phyloP scores from a whole-genome alignment of 2,329 filamentous ascomycete genomes.

The Penicillium concentricum region DNA sequence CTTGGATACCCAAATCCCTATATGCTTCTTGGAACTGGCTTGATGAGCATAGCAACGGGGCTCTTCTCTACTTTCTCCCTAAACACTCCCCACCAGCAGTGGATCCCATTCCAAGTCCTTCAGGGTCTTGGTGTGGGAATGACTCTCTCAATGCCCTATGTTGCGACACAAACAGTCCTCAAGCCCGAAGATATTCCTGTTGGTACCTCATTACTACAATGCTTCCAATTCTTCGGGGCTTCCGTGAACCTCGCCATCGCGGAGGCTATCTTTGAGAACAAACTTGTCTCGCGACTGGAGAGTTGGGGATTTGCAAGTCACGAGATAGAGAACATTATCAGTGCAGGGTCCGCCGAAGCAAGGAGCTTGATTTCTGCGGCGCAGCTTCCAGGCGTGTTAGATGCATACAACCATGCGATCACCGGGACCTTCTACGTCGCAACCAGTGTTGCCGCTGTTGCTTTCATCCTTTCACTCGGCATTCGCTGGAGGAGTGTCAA shows the following conservation, averaged over 20 bases:
- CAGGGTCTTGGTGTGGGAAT: constrained; percentile 12
- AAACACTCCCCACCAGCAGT: neutral
- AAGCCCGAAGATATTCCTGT: neutral
- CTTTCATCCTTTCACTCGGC: neutral
- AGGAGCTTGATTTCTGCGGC: neutral
- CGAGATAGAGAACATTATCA: neutral
- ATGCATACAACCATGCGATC: neutral
- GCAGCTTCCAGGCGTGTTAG: neutral
- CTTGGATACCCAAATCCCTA: neutral
- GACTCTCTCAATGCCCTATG: constrained; percentile 10
- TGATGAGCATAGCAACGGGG: neutral
- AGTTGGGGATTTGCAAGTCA: neutral
- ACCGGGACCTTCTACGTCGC: neutral
- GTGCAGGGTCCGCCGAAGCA: neutral
- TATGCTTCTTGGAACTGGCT: neutral
- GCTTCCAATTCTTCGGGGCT: neutral
- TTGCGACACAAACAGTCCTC: neutral
- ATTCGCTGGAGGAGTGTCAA: neutral
- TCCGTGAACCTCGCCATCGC: neutral
- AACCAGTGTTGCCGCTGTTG: neutral
- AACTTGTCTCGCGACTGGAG: neutral
- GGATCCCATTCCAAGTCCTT: constrained; percentile 12
- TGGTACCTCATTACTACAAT: neutral
- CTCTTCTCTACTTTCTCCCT: neutral
- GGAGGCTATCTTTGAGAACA: neutral